Evolutionary conservation across 2,329 filamentous ascomycete genomes (phyloP), one percentile per base, ranked within the genome.

Genomic region (Septoria petroselini): DNA sequence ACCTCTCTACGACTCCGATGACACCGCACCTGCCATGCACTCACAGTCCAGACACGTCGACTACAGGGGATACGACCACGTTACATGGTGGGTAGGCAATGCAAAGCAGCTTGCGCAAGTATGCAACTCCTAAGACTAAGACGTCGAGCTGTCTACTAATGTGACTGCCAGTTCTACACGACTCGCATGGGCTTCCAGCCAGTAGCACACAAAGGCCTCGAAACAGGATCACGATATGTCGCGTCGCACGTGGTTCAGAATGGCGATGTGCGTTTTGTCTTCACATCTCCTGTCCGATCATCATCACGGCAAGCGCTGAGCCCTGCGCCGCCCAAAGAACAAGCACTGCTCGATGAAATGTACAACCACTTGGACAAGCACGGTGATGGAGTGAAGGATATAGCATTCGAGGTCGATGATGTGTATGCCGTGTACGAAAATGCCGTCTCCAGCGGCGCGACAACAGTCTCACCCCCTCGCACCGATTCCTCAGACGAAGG

Each of bases 11-110:
- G 50, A 54, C 19, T 49, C 52, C 5, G 51, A 56, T 23, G 42
- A 41, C 12, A 34, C 50, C 4, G 44, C 54, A 9, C 44, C 50
- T 19, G 41, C 53, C 4, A 42, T 54, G 17, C 49, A 51, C 43
- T 21, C 52, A 30, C 33, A 48, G 6, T 34, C 38, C 3, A 19
- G 37, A 29, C 48, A 58, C 9, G 51, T 58, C 41, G 48, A 60
- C 6, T 91, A 95, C 74, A 81, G 82, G 54, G 90, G 88, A 65
- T 96, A 95, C 69, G 88, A 95, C 72, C 88, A 95, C 71, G 81
- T 95, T 49, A 91, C 89, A 60, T 96, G 91, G 91, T 95, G 89
- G 75, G 91, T 96, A 23, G 90, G 91, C 67, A 97, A 97, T 68
- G 91, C 91, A 62, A 96, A 96, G 73, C 91, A 96, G 75, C 88